Base-by-base conservation (phyloP, 2,329 filamentous ascomycete species). In the Penicillium rolfsii region DNA sequence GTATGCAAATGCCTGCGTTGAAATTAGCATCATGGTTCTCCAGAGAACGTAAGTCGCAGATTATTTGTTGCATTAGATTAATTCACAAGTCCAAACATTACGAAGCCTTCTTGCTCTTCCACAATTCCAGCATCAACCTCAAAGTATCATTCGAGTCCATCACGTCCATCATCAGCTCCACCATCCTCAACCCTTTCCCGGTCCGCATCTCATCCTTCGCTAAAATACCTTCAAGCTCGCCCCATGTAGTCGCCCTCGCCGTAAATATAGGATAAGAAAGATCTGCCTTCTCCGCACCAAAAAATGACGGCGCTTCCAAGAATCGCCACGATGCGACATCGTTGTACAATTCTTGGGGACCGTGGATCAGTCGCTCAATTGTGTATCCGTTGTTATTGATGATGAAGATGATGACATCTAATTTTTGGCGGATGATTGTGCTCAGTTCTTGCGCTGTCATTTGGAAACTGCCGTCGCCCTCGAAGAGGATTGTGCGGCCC, bases 381-480 rank as follows among this genome's bases (percentile, higher is more conserved):
- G 91, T 93, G 77, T 90, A 96, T 4, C 91, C 91, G 28, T 91
- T 85, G 74, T 94, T 94, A 82, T 89, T 90, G 65, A 95, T 88
- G 60, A 93, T 80, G 73, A 95, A 92, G 63, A 95, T 87, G 71
- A 91, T 92, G n/a, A 89, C 84, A 62, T 88, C 87, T 49, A 94
- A 79, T 16, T 82, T 81, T 57, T 89, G 86, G n/a, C 87, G 84
- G 63, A 96, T 86, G 83, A 96, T 93, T 3, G 91, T 95, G 73
- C 87, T 89, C 64, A 96, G 75, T 76, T 94, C 92, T 74, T 96
- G 92, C 0, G 84, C 89, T 0, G 91, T 94, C 60, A 96, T 82
- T 75, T 96, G 91, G 78, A 96, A 89, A 48, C 87, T 91, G 16
- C 92, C 92, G 72, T 96, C 92, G 14, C 92, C 92, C 16, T 91